Evolutionary conservation across 2,329 filamentous ascomycete species (phyloP), one percentile per base, ranked within the genome.

Genomic region (Penicillium griseofulvum): DNA sequence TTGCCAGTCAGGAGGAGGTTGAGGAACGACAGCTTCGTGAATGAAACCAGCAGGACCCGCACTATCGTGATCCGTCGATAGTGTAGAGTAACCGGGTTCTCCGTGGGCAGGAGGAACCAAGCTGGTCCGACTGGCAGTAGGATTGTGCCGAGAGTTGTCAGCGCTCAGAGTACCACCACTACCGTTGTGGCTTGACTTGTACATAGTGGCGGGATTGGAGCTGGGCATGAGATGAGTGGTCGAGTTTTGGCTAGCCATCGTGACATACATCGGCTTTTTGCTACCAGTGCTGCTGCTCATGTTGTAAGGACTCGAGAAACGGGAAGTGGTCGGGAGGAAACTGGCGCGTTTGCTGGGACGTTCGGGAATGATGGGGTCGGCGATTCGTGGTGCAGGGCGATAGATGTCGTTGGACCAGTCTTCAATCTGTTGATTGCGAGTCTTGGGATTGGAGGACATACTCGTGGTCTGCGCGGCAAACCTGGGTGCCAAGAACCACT

Each of bases 361-460:
- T 60, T 93, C 91, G 14, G 82, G 80, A 67, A 84, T 88, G 55
- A 84, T 83, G 39, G 88, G 78, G 65, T 96, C 94, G 4, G 87
- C 83, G 60, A 97, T 81, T 62, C 91, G 89, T 52, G 88, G 87
- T 24, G 91, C 91, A 4, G 93, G 89, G 41, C 91, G 89, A 74
- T 99, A 97, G 66, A 99, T 99, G 69, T 99, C 94, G 62, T 97
- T 90, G 14, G 88, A 88, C 94, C 94, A 99, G 67, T 97, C 93
- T 73, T 99, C 94, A 62, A 99, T 99, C 76, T 97, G 91, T 65
- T 88, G 86, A 64, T 92, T 88, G 56, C 94, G 87, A 76, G 92
- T 88, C 72, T 93, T 91, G 62, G 87, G 85, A 71, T 94, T 85
- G 5, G 87, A 86, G 16, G 85, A 86, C 72, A 96, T 87, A 2